Evolutionary conservation across 2,329 filamentous ascomycete genomes (phyloP).

Genomic region (Aspergillus neoniger): DNA sequence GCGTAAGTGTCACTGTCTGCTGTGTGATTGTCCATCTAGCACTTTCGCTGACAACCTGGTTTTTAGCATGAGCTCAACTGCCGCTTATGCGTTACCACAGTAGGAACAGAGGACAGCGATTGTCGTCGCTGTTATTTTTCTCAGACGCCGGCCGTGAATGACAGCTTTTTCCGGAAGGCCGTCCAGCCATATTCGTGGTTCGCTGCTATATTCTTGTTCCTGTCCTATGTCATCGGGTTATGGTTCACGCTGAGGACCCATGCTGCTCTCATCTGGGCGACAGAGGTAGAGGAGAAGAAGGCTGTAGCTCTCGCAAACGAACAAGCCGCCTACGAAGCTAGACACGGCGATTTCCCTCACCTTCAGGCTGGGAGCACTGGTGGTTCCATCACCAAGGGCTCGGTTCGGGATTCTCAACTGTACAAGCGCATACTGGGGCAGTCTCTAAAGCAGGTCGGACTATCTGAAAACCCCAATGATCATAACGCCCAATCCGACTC

Average conservation of each 20-base stretch:
- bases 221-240: constrained; percentile 90
- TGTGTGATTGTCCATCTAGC: neutral
- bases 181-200: constrained; percentile 94
- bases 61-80: constrained; percentile 85
- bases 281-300: constrained; percentile 76
- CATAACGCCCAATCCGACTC: constrained; percentile 32
- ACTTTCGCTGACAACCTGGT: constrained; percentile 31
- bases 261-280: constrained; percentile 95
- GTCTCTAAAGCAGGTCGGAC: constrained; percentile 79
- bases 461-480: constrained; percentile 58
- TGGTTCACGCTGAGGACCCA: constrained; percentile 96
- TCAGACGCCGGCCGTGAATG: constrained; percentile 78
- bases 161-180: constrained; percentile 85
- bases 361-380: constrained; percentile 35
- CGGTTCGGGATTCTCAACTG: constrained; percentile 82
- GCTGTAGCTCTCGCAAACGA: constrained; percentile 39
- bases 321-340: constrained; percentile 36
- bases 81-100: constrained; percentile 61
- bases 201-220: constrained; percentile 78
- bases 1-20: constrained; percentile 53
- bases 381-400: constrained; percentile 57
- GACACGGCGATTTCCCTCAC: constrained; percentile 34
- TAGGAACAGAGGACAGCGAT: constrained; percentile 54
- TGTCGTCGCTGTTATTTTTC: constrained; percentile 94
- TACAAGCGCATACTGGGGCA: constrained; percentile 94